Evolutionary conservation across 306 rosid species (phyloP), one percentile per base, ranked within the genome.

Genomic region (Vigna hirtella): DNA sequence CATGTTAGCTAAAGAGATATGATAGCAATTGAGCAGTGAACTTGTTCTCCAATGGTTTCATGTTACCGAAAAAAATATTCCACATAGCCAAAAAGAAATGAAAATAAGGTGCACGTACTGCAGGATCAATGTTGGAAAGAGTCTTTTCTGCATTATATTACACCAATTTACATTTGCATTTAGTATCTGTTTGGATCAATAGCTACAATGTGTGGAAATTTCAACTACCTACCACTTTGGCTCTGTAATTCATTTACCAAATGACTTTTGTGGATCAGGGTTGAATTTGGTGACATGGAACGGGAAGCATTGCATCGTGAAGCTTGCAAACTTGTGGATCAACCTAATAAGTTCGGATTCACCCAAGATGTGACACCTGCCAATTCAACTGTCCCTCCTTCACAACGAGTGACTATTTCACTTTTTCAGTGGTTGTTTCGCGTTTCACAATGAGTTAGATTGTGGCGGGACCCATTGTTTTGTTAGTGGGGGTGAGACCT

Each of bases 251-350:
- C 32, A 52, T 68, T 73, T 58, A 24, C 45, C 59, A 38, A 40
- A 5, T 79, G 48, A 40, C 20, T 65, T 78, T 81, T 66, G 12
- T 81, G 87, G 36, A 45, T 61, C 90, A 95, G 98, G 98, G 40
- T 66, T 92, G 80, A 81, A 87, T 74, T 82, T 87, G 85, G 91
- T 85, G 73, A 72, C 79, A 72, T 95, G 98, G 98, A 90, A 91
- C 32, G 96, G 90, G 74, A 79, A 88, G 83, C 81, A 72, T 76
- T 92, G 73, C 90, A 83, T 89, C 15, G 72, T 95, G 74, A 85
- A 77, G 30, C 87, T 95, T 2, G 97, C 95, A 4, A 92, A 95
- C 85, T 74, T 95, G 85, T 95, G 98, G 98, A 70, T 84, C 52
- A 95, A 95, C 88, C 87, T 86, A 66, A 77, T 95, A 68, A 84